Conservation (phyloP, 2,329 filamentous ascomycete species). For the Penicillium griseofulvum region DNA sequence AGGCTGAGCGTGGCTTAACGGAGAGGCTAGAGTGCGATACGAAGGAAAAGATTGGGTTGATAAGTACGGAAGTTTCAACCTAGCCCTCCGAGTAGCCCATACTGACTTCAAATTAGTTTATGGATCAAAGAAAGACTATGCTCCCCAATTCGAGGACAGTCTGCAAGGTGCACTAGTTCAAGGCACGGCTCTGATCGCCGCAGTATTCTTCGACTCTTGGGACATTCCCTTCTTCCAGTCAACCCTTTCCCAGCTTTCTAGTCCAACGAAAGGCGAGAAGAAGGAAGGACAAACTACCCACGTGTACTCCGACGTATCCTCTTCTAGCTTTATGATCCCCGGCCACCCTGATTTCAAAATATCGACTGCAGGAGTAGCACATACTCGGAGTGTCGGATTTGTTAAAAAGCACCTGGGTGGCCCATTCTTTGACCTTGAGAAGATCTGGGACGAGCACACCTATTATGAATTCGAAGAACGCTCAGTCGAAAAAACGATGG, state of each 20-base stretch:
- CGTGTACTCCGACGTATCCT: constrained; percentile 47
- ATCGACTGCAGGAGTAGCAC: constrained; percentile 58
- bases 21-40: constrained; percentile 26
- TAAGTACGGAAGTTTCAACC: constrained; percentile 17
- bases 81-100: not conserved
- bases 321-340: constrained; percentile 50
- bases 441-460: constrained; percentile 77
- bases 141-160: constrained; percentile 7
- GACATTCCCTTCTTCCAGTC: not conserved
- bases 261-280: not conserved
- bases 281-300: constrained; percentile 25
- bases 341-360: constrained; percentile 53
- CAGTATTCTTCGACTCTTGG: constrained; percentile 23
- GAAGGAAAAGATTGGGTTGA: constrained; percentile 18
- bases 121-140: constrained; percentile 26
- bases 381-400: constrained; percentile 65
- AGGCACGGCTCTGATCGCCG: constrained; percentile 5
- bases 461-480: constrained; percentile 67
- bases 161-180: constrained; percentile 7
- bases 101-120: constrained; percentile 21
- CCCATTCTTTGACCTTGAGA: constrained; percentile 70
- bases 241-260: constrained; percentile 21
- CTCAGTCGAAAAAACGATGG: constrained; percentile 70
- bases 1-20: constrained; percentile 14
- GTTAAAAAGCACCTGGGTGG: constrained; percentile 63